Evolutionary conservation across 75 land plant species (phyloP).

Genomic region (Pinus tabuliformis): DNA sequence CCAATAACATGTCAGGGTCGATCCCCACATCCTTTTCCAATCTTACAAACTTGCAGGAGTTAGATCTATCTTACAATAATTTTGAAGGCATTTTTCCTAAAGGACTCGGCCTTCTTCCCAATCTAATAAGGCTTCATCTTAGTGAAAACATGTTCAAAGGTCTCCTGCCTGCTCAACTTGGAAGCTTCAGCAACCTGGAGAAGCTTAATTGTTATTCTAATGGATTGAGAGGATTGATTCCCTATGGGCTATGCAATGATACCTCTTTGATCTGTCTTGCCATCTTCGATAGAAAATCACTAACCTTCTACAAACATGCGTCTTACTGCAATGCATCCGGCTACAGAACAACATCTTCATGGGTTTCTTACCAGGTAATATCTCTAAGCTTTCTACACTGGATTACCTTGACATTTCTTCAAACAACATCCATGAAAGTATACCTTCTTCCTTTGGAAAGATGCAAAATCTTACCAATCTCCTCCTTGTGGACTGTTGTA

Average conservation of each 20-base stretch:
- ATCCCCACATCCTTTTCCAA: conserved; percentile 56
- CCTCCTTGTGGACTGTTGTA: conserved; percentile 31
- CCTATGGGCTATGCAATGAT: background rate
- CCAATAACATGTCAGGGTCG: conserved; percentile 47
- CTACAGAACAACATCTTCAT: conserved; percentile 4
- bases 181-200: too few relatives aligned
- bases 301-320: background rate
- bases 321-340: background rate
- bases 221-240: background rate
- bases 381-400: conserved; percentile 28
- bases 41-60: conserved; percentile 38
- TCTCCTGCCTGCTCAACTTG: background rate
- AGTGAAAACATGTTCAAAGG: conserved; percentile 27
- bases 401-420: conserved; percentile 20
- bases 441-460: conserved; percentile 20
- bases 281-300: background rate
- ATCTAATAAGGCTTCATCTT: conserved; percentile 20
- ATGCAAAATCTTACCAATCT: conserved; percentile 42
- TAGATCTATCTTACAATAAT: conserved; percentile 53
- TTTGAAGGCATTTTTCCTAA: conserved; percentile 55
- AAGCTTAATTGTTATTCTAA: background rate
- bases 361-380: conserved; percentile 41
- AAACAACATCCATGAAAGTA: conserved; percentile 35
- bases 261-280: background rate
- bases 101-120: conserved; percentile 29